Conservation (phyloP, 768 basidiomycete genomes). For the Suillus spraguei region DNA sequence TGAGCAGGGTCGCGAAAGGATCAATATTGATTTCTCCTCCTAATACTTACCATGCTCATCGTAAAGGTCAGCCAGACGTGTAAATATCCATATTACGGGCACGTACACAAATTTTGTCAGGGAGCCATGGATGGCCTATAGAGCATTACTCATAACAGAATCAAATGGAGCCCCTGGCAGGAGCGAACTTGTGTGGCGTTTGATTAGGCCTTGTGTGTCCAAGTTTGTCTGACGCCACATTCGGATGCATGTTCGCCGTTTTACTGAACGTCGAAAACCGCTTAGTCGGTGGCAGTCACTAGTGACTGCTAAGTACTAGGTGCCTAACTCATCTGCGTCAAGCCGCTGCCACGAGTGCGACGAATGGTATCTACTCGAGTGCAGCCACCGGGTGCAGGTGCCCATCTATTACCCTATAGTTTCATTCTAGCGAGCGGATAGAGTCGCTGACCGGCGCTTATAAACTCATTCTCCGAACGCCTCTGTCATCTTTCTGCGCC, state of each 20-base stretch:
- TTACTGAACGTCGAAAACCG: background rate
- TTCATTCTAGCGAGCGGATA: background rate
- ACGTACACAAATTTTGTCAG: background rate
- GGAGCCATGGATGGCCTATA: background rate
- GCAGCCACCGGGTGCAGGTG: background rate
- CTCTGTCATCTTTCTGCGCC: background rate
- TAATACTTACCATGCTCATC: background rate
- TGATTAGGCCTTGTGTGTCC: background rate
- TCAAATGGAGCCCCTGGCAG: too few species aligned
- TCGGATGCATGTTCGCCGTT: background rate
- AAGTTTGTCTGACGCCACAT: constrained; percentile 1
- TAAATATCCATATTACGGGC: background rate
- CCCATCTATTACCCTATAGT: background rate
- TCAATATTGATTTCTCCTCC: background rate
- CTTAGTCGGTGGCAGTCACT: background rate
- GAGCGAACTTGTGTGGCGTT: background rate
- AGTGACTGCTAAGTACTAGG: too few species aligned
- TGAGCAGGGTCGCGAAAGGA: background rate
- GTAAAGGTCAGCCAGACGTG: background rate
- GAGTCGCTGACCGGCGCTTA: background rate
- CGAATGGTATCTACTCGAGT: background rate
- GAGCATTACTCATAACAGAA: background rate
- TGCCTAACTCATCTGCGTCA: background rate
- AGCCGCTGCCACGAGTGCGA: background rate
- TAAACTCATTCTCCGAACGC: background rate